Percentiles rank a stretch among this genome's conserved stretches.
Conservation (phyloP, 2,329 filamentous ascomycete genomes). For the Chrysosphaeria jannelii region DNA sequence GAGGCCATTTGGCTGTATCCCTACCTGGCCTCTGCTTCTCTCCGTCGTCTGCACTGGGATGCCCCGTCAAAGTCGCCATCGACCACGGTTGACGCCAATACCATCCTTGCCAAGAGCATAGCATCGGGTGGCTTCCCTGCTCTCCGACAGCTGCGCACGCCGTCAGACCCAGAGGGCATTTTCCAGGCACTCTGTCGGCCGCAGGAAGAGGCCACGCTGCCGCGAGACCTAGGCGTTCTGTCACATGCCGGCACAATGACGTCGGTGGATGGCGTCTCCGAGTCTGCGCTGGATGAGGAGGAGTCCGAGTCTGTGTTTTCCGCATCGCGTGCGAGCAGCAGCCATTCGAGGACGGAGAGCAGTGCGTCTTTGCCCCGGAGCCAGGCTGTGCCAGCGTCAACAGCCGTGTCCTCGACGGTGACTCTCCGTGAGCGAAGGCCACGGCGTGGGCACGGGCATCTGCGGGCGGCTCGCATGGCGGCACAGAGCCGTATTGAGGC, state of each 20-base stretch:
- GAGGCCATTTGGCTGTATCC: conserved; percentile 31
- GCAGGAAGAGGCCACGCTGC: conserved; percentile 19
- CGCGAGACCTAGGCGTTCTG: conserved; percentile 10
- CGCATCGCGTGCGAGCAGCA: neutral
- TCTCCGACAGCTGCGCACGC: conserved; percentile 27
- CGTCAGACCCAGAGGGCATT: conserved; percentile 35
- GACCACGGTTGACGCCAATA: conserved; percentile 10
- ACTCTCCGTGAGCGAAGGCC: too few relatives aligned
- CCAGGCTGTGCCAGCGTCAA: neutral
- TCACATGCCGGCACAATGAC: too few relatives aligned
- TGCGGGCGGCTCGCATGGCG: conserved; percentile 18
- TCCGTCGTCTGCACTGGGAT: conserved; percentile 31
- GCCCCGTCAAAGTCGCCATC: conserved; percentile 17
- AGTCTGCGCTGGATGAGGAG: neutral
- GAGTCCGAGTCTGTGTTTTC: neutral
- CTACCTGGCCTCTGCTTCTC: conserved; percentile 23
- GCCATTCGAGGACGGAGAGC: neutral
- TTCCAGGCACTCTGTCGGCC: conserved; percentile 42
- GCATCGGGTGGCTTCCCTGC: conserved; percentile 27
- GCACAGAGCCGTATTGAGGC: conserved; percentile 35
- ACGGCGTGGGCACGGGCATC: neutral
- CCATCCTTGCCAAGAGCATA: conserved; percentile 33
- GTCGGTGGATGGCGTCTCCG: neutral
- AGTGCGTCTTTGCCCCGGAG: neutral
- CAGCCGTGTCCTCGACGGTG: neutral